Percentiles rank a stretch among this genome's conserved stretches.
These are phyloP conservation scores for Chaetomiaceae sp. DNA, from an alignment of 2,329 filamentous ascomycete species.

Conservation along the genomic window DNA sequence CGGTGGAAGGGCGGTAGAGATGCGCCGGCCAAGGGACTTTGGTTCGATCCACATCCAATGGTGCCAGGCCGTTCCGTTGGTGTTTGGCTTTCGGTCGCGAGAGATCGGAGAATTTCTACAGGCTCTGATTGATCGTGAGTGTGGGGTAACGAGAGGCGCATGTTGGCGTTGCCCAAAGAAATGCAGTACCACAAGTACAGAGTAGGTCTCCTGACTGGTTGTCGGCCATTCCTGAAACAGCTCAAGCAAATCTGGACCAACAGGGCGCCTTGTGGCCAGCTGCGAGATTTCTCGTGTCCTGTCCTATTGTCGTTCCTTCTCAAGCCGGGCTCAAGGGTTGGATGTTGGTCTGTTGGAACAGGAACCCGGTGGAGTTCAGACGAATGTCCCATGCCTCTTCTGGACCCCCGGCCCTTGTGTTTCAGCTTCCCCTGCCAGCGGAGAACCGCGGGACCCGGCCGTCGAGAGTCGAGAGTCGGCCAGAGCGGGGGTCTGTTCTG, in stretches of 20 bases:
- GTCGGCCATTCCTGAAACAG: neutral
- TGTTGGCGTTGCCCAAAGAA: too few species aligned
- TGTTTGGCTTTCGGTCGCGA: neutral
- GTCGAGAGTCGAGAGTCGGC: neutral
- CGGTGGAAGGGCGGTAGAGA: neutral
- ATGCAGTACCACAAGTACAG: neutral
- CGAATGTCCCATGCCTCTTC: neutral
- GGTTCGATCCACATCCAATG: neutral
- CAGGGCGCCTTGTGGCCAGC: too few species aligned
- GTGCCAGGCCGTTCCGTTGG: neutral
- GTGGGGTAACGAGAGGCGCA: too few species aligned
- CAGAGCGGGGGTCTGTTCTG: slow-evolving; percentile 6
- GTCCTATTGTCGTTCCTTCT: neutral
- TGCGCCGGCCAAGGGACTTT: too few species aligned
- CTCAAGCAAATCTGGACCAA: neutral
- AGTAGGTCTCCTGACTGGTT: too few species aligned
- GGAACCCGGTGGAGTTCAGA: neutral
- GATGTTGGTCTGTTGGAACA: too few species aligned
- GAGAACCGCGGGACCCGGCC: neutral
- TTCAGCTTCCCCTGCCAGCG: slow-evolving; percentile 1
- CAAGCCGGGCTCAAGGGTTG: too few species aligned
- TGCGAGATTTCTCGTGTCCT: neutral
- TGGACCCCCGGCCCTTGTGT: neutral
- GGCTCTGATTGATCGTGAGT: neutral
- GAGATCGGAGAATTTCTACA: neutral